Evolutionary conservation across 2,329 filamentous ascomycete species (phyloP).

Genomic region (Aphanocladium album): DNA sequence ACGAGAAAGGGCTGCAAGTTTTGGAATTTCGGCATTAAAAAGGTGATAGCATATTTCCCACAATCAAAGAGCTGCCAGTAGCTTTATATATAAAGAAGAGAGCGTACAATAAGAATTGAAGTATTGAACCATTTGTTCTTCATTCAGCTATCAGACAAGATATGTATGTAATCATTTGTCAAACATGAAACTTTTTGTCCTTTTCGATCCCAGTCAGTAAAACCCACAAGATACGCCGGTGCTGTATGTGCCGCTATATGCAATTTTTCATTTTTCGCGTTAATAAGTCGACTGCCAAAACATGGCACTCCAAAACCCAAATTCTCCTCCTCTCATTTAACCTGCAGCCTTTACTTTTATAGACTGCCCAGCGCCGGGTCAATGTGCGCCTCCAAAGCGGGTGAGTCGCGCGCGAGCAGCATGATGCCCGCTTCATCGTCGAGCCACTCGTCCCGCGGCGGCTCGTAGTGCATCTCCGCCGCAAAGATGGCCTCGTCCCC

Average conservation of each 20-base stretch:
- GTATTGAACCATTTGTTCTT: neutral
- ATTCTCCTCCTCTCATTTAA: neutral
- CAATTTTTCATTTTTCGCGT: neutral
- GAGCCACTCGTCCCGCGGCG: slow-evolving; percentile 36
- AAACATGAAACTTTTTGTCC: neutral
- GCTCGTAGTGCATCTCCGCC: slow-evolving; percentile 27
- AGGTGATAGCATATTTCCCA: neutral
- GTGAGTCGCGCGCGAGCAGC: slow-evolving; percentile 28
- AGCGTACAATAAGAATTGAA: neutral
- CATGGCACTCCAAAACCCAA: neutral
- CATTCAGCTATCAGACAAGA: neutral
- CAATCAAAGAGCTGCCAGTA: neutral
- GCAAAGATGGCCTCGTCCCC: slow-evolving; percentile 26
- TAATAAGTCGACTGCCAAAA: neutral
- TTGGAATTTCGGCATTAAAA: slow-evolving; percentile 1
- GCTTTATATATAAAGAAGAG: neutral
- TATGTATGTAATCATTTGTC: neutral
- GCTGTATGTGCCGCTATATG: neutral
- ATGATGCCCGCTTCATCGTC: slow-evolving; percentile 41
- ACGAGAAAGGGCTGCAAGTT: neutral
- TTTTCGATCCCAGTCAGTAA: neutral
- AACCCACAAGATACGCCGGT: neutral
- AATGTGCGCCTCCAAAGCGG: slow-evolving; percentile 22
- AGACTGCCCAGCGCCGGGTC: slow-evolving; percentile 27
- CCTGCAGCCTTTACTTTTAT: neutral